Percentiles rank a stretch among this genome's conserved stretches.
These are phyloP conservation scores for Microcos paniculata DNA, from an alignment of 345 rosid genomes.

Conservation along the genomic window DNA sequence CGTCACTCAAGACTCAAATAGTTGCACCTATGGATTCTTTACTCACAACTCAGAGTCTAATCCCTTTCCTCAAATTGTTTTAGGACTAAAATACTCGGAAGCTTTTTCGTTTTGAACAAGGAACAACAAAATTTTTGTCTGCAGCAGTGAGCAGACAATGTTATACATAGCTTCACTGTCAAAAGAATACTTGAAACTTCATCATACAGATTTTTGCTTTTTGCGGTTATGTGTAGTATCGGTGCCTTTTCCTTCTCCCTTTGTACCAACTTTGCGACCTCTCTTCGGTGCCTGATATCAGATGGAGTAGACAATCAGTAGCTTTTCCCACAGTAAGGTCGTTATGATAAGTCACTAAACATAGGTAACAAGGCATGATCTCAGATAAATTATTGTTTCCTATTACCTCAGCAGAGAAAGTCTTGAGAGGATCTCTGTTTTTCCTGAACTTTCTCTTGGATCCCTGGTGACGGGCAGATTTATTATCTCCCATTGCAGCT, in stretches of 20 bases:
- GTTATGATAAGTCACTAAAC: not conserved
- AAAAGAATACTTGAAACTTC: not conserved
- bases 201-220: constrained; percentile 26
- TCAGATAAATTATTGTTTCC: not conserved
- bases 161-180: not conserved
- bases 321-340: not conserved
- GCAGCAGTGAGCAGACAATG: not conserved
- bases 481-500: constrained; percentile 76
- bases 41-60: no score
- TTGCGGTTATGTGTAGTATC: constrained; percentile 27
- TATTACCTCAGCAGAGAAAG: constrained; percentile 51
- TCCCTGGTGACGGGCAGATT: constrained; percentile 36
- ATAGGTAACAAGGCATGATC: not conserved
- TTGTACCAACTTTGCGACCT: constrained; percentile 38
- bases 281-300: constrained; percentile 36
- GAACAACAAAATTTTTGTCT: not conserved
- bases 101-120: no score
- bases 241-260: constrained; percentile 26
- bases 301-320: not conserved
- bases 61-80: no score
- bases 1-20: no score
- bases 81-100: no score
- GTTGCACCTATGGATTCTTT: no score
- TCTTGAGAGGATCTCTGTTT: constrained; percentile 59
- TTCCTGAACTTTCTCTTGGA: constrained; percentile 51